phyloP scores from a whole-genome alignment of 768 basidiomycete species.

The Grammothele lineata region DNA sequence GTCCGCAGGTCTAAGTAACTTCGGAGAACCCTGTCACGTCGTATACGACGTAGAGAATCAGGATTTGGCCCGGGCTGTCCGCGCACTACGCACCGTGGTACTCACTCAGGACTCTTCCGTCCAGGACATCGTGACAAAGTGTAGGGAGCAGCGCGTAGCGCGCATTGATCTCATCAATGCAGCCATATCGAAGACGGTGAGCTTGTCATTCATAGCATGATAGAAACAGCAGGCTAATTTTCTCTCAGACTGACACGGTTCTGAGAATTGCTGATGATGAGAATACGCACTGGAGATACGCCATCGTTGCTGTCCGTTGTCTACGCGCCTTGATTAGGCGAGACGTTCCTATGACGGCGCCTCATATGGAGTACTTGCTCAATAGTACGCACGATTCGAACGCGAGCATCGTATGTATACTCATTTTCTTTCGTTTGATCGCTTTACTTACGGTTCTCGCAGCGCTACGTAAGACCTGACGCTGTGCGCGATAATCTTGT shows the following conservation, averaged over 20 bases:
- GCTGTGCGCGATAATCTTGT: background rate
- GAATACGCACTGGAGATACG: conserved; percentile 77
- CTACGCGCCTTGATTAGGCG: conserved; percentile 66
- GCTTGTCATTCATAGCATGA: conserved; percentile 15
- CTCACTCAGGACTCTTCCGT: conserved; percentile 25
- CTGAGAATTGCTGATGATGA: conserved; percentile 55
- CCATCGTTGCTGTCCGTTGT: conserved; percentile 63
- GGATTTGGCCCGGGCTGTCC: conserved; percentile 35
- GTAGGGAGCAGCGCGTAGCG: conserved; percentile 40
- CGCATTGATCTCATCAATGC: conserved; percentile 41
- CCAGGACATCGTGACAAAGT: conserved; percentile 34
- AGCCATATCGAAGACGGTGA: conserved; percentile 40
- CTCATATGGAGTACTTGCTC: conserved; percentile 55
- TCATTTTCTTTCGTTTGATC: too few species aligned
- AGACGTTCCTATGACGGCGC: conserved; percentile 47
- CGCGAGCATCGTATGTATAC: conserved; percentile 54
- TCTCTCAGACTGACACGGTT: conserved; percentile 36
- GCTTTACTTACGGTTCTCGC: conserved; percentile 3
- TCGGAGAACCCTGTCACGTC: conserved; percentile 57
- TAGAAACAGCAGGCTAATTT: conserved; percentile 4
- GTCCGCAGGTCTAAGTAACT: conserved; percentile 49
- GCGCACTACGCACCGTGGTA: conserved; percentile 35
- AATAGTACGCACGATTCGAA: conserved; percentile 59
- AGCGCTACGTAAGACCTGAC: conserved; percentile 55
- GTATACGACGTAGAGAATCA: conserved; percentile 49